Conservation (phyloP, 2,329 filamentous ascomycete genomes). For the Colletotrichum lindemuthianum region DNA sequence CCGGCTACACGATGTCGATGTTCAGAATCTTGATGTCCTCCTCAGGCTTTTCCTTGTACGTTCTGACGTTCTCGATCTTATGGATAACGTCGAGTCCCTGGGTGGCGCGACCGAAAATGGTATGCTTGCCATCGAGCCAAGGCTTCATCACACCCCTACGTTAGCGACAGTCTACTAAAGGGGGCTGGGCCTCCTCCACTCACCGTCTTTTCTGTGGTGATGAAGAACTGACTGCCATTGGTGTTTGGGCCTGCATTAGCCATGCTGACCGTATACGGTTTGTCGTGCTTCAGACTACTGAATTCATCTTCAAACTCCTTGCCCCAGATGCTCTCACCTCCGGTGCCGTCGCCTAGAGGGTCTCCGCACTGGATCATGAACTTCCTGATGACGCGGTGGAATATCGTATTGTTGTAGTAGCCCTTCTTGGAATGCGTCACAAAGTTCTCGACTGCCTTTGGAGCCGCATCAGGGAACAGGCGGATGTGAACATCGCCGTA, state of each 20-base stretch:
- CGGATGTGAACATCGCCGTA: constrained; percentile 94
- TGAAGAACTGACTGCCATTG: constrained; percentile 97
- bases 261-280: constrained; percentile 97
- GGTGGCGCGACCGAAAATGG: constrained; percentile 90
- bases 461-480: constrained; percentile 91
- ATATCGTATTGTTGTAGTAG: constrained; percentile 98
- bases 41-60: constrained; percentile 91
- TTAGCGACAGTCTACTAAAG: constrained; percentile 19
- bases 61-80: constrained; percentile 90
- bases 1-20: constrained; percentile 69
- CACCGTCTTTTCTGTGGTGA: constrained; percentile 95
- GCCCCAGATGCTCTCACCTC: constrained; percentile 94
- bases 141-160: constrained; percentile 57
- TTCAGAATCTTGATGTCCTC: constrained; percentile 98
- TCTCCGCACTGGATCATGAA: constrained; percentile 97
- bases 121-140: constrained; percentile 97
- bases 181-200: constrained; percentile 46
- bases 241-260: constrained; percentile 96
- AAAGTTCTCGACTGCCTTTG: constrained; percentile 97
- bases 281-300: constrained; percentile 89
- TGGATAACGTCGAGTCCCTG: constrained; percentile 95
- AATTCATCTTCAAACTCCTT: constrained; percentile 94
- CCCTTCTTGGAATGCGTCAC: constrained; percentile 88
- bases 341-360: constrained; percentile 87
- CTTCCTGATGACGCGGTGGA: constrained; percentile 95